Evolutionary conservation across 805 yeast genomes (phyloP), one percentile per base, ranked within the genome.

Genomic region (Ogataea trehalophila): DNA sequence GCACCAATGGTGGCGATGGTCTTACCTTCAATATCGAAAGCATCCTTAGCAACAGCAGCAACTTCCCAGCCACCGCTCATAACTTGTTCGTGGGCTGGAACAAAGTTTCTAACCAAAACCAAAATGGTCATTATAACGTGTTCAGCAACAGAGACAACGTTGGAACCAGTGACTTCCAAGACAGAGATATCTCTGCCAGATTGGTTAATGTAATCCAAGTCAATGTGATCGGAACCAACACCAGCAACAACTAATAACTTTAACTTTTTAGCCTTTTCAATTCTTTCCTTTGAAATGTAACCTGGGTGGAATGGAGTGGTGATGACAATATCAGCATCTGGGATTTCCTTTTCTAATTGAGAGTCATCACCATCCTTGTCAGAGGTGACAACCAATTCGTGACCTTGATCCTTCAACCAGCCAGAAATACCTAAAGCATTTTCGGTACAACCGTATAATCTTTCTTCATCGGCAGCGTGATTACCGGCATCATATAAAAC

Each of bases 301-400:
- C 83, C 92, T 5, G 95, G 94, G 67, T 77, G 87, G 76, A 87
- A 86, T 4, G 95, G 94, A 13, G 92, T 85, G 37, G 91, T 80
- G 66, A 87, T 85, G 59, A 86, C 77, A 44, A 86, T 74, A 56
- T 86, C 94, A 5, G 91, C 87, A 51, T 82, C 89, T 42, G 73
- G 77, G 61, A 86, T 75, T 53, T 84, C 73, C 59, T 75, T 71
- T 65, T 86, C 94, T 42, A 86, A 76, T 35, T 62, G 74, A 3
- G 85, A 75, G 55, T 66, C 55, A 37, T 72, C 73, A 42, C 84
- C 84, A 47, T 85, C 95, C 65, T 86, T 86, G 65, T 79, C 81
- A 40, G 79, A 62, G 42, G 94, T 87, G 39, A 85, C 71, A 26
- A 81, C 75, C 53, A 85, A 68, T 41, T 78, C 75, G 59, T 87